Evolutionary conservation across 345 rosid species (phyloP).

Genomic region (Eucalyptus curtisii): DNA sequence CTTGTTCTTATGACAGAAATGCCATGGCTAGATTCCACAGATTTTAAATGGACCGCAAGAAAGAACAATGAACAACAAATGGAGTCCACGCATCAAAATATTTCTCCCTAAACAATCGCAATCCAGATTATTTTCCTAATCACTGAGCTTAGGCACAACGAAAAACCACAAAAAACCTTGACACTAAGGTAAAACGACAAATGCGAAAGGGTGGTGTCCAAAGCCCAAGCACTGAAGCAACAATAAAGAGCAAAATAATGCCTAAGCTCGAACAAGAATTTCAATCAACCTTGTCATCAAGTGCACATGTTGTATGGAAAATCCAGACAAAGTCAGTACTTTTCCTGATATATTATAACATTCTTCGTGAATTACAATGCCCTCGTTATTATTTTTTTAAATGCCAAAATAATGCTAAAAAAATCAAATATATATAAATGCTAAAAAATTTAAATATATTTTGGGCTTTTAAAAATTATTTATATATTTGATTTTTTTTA

Average conservation of each 20-base stretch:
- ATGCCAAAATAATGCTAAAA: too few species aligned
- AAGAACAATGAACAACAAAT: not conserved
- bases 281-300: not conserved
- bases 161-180: not conserved
- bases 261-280: not conserved
- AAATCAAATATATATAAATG: too few species aligned
- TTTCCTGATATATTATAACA: not conserved
- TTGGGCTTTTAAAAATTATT: too few species aligned
- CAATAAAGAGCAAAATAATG: not conserved
- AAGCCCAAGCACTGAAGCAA: not conserved
- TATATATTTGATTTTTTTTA: too few species aligned
- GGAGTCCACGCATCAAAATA: not conserved
- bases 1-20: not conserved
- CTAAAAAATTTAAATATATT: too few species aligned
- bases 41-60: not conserved
- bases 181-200: not conserved
- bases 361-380: not conserved
- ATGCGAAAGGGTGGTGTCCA: not conserved
- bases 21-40: not conserved
- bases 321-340: not conserved
- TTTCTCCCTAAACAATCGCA: not conserved
- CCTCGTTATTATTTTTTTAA: too few species aligned
- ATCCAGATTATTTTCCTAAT: not conserved
- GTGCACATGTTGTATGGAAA: not conserved
- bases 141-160: not conserved